Evolutionary conservation across 768 basidiomycete species (phyloP).

Genomic region (Phylloporus rhodoxanthus): DNA sequence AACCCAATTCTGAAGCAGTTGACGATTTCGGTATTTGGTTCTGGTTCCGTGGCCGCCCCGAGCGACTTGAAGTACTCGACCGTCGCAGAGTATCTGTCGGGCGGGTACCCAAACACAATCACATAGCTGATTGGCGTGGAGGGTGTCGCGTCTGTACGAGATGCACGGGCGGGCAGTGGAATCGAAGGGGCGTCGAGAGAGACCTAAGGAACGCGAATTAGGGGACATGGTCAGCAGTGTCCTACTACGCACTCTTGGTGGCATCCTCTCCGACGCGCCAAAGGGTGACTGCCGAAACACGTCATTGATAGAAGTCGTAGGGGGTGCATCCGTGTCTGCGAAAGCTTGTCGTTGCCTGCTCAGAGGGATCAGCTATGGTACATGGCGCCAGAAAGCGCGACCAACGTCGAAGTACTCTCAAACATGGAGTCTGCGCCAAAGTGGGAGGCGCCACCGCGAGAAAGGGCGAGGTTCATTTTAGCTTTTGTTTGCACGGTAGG

Average conservation of each 20-base stretch:
- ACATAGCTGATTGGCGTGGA: slow-evolving; percentile 50
- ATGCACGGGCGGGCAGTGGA: slow-evolving; percentile 7
- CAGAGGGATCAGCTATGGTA: slow-evolving; percentile 4
- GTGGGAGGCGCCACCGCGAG: slow-evolving; percentile 58
- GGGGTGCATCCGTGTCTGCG: slow-evolving; percentile 77
- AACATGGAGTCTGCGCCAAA: slow-evolving; percentile 87
- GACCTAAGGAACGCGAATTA: slow-evolving; percentile 7
- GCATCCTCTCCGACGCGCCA: slow-evolving; percentile 24
- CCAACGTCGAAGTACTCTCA: slow-evolving; percentile 45
- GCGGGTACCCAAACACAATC: slow-evolving; percentile 85
- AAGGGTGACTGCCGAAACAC: slow-evolving; percentile 51
- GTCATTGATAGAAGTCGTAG: slow-evolving; percentile 68
- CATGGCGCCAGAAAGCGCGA: neutral
- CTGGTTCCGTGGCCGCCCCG: slow-evolving; percentile 63
- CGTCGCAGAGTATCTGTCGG: slow-evolving; percentile 66
- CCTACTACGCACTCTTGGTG: slow-evolving; percentile 17
- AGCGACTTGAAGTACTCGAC: slow-evolving; percentile 72
- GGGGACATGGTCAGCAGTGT: neutral
- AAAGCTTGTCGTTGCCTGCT: slow-evolving; percentile 54
- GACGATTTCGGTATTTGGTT: slow-evolving; percentile 58
- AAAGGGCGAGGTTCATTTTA: slow-evolving; percentile 66
- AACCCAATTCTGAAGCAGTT: slow-evolving; percentile 85
- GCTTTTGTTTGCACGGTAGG: slow-evolving; percentile 77
- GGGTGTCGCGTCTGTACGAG: slow-evolving; percentile 25
- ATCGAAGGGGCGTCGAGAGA: slow-evolving; percentile 19